Conservation (phyloP, 2,329 filamentous ascomycete species). For the Phoma sp. region DNA sequence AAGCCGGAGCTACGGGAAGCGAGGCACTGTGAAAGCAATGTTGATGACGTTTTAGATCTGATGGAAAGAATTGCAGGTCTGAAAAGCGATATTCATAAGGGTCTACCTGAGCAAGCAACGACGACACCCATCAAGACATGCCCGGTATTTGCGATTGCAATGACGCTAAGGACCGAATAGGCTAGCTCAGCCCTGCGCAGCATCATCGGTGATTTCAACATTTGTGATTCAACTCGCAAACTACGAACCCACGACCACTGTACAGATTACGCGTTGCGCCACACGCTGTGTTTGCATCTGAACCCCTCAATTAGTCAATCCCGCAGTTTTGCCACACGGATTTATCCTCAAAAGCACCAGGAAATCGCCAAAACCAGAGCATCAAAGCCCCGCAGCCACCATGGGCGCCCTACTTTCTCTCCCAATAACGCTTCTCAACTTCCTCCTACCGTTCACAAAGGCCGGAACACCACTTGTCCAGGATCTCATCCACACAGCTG, state of each 20-base stretch:
- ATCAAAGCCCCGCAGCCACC: conserved; percentile 12
- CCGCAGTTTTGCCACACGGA: background rate
- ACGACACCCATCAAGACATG: too few species aligned
- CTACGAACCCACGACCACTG: background rate
- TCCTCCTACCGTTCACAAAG: conserved; percentile 56
- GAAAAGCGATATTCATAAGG: too few species aligned
- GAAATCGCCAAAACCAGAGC: background rate
- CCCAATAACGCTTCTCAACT: conserved; percentile 47
- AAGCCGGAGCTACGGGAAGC: background rate
- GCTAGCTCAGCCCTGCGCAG: conserved; percentile 9
- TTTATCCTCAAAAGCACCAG: background rate
- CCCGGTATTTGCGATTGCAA: too few species aligned
- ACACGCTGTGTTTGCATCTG: background rate
- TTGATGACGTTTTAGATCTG: too few species aligned
- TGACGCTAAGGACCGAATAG: background rate
- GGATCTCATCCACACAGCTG: conserved; percentile 54
- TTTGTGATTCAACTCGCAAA: conserved; percentile 1
- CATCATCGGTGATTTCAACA: conserved; percentile 11
- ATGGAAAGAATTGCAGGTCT: too few species aligned
- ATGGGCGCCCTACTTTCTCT: conserved; percentile 43
- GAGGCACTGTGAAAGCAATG: background rate
- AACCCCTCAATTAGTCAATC: background rate
- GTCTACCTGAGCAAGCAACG: too few species aligned
- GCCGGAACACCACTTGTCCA: conserved; percentile 55
- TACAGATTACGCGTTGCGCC: background rate